Base-by-base conservation (phyloP, 345 rosid species). In the Nephelium lappaceum region DNA sequence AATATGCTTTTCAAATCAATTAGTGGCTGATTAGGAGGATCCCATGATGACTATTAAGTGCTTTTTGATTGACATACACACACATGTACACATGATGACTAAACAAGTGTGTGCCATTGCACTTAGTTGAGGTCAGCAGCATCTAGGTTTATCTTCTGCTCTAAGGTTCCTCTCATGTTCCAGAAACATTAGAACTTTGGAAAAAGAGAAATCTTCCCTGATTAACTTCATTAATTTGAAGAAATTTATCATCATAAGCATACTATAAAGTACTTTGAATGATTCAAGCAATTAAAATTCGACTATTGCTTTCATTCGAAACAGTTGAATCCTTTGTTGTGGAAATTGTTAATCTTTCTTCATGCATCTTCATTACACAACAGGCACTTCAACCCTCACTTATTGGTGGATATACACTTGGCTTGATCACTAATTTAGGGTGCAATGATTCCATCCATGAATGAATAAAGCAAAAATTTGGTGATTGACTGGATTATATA, bases 21-120 rank as follows among this genome's bases (percentile, higher is more conserved):
- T 60, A 73, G 76, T 61, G 66, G 67, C 55, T 39, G 38, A 73
- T 61, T 61, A 31, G 36, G 36, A 42, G 39, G 68, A 61, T 60
- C 25, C 77, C 68, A 73, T 41, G 23, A 73, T 73, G 53, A 62
- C 14, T 23, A 15, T 8, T n/a, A 55, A 55, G 25, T 73, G 55
- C 19, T 5, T 49, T 49, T 49, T 49, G 55, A 49, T 49, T 49
- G 43, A 41, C 7, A 41, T 8, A 3, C 43, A 41, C 43, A 41
- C 43, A 41, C 4, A 31, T 31, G 36, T 2, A 31, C 36, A 31
- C 36, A 31, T 31, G 36, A 31, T 31, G 36, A 31, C 36, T 31
- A 31, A 31, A 31, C 15, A 16, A 12, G 55, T 14, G 5, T 49
- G 55, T 49, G 55, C 15, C 5, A 14, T 49, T 49, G 55, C 55